Evolutionary conservation across 108 stramenopile genomes (phyloP), one percentile per base, ranked within the genome.

Genomic region (Skeletonema marinoi): DNA sequence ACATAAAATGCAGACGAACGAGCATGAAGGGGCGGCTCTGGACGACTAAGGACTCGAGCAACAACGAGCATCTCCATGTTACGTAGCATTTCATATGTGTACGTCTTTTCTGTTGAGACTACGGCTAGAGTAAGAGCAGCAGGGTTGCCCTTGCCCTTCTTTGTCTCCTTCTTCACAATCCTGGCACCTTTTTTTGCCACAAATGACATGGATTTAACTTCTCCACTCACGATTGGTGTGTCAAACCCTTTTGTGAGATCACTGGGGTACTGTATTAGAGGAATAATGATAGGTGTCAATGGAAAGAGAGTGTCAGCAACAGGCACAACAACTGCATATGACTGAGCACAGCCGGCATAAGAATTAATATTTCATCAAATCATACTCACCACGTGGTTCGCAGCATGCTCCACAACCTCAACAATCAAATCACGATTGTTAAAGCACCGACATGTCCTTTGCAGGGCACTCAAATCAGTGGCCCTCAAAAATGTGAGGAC

Each of bases 1-100:
- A 96, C 90, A 54, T 89, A 92, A 46, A 90, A 96, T 8, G 90
- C 87, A 9, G 83, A 70, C 6, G 46, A 30, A 19, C 85, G 81
- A 31, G 80, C 65, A 33, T 77, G 74, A 36, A 73, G 21, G 60
- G 86, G 84, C 4, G 95, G 92, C 75, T 96, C 96, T 0, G 96
- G 93, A 61, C 88, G 77, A 30, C 73, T 79, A 33, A 96, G 77
- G 33, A 92, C 90, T n/a, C 96, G 82, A 13, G 92, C 92, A 7
- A 96, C 93, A 12, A 94, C 92, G 4, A 91, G 85, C 83, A 94
- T 82, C 75, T 96, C 96, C 84, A 96, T 93, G 70, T 90, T 90
- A n/a, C 96, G 82, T 19, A 96, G 80, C 68, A 86, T 83, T 74
- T 87, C 85, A 79, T 88, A 92, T 0, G 88, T 92, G 70, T 88